Conservation (phyloP, 352 stramenopile species). For the Globisporangium orthogonon region DNA sequence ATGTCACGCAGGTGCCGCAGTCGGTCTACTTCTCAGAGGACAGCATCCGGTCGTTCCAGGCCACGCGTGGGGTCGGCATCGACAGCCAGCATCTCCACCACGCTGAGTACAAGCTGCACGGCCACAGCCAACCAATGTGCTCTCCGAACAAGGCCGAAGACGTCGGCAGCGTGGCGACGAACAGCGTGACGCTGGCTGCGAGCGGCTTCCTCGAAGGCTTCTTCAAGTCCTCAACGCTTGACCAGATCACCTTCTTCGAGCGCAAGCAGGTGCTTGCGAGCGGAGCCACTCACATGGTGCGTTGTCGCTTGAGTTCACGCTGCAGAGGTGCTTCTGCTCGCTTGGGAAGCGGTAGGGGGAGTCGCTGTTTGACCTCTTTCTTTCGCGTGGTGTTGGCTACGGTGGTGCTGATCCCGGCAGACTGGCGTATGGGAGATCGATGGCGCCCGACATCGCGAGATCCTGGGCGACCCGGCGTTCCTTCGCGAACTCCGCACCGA, state of each 20-base stretch:
- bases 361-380: no score
- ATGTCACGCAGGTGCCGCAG: conserved; percentile 68
- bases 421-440: conserved; percentile 83
- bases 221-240: conserved; percentile 38
- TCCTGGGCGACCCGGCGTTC: conserved; percentile 64
- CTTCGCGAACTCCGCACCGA: conserved; percentile 68
- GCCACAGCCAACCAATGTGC: conserved; percentile 38
- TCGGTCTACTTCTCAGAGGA: conserved; percentile 64
- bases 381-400: no score
- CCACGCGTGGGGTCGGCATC: conserved; percentile 20
- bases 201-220: conserved; percentile 53
- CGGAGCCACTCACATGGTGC: conserved; percentile 25
- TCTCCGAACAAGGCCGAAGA: conserved; percentile 10
- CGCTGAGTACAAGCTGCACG: conserved; percentile 46
- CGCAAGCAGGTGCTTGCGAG: conserved; percentile 24
- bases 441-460: conserved; percentile 58
- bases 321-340: neutral
- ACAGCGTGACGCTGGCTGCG: neutral
- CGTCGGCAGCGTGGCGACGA: conserved; percentile 6
- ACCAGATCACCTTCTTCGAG: conserved; percentile 78
- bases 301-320: neutral
- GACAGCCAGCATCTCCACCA: conserved; percentile 26
- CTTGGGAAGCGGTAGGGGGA: no score
- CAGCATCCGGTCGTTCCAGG: conserved; percentile 44
- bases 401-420: conserved; percentile 14